Evolutionary conservation across 352 stramenopile genomes (phyloP).

Genomic region (Phytophthora agathidicida): DNA sequence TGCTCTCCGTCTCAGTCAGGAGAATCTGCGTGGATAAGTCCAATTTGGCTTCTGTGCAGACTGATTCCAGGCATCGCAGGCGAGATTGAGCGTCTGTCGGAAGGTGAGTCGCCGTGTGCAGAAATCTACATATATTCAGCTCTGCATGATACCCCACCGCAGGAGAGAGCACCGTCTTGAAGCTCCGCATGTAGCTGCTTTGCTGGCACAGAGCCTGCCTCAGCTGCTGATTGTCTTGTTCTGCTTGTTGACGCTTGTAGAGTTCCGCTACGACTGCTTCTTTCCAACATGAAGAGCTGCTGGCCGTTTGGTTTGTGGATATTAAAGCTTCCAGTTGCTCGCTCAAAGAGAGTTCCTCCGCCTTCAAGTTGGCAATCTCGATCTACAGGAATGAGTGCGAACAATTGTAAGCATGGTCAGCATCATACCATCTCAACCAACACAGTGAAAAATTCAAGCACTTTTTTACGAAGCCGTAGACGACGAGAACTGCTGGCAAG

Average conservation of each 20-base stretch:
- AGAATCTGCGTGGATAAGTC: conserved; percentile 9
- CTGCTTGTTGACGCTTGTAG: conserved; percentile 46
- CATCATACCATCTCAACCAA: too few relatives aligned
- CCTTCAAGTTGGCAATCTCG: neutral
- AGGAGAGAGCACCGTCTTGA: neutral
- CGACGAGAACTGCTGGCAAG: too few relatives aligned
- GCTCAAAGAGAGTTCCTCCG: neutral
- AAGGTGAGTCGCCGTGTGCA: neutral
- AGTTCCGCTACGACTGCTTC: conserved; percentile 43
- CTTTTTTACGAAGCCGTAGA: too few relatives aligned
- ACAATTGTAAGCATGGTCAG: too few relatives aligned
- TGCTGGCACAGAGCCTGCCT: conserved; percentile 41
- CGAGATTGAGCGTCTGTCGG: neutral
- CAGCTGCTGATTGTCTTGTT: conserved; percentile 42
- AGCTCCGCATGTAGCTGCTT: neutral
- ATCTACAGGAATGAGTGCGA: too few relatives aligned
- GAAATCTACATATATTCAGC: conserved; percentile 12
- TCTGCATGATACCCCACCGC: neutral
- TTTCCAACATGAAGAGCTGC: conserved; percentile 33
- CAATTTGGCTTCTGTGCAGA: conserved; percentile 9
- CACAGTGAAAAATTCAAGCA: too few relatives aligned
- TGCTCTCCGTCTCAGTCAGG: neutral
- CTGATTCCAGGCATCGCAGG: neutral
- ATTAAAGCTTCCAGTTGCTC: neutral
- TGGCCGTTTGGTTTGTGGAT: neutral